Base-by-base conservation (phyloP, 2,329 filamentous ascomycete species). In the Pseudogymnoascus sp. region DNA sequence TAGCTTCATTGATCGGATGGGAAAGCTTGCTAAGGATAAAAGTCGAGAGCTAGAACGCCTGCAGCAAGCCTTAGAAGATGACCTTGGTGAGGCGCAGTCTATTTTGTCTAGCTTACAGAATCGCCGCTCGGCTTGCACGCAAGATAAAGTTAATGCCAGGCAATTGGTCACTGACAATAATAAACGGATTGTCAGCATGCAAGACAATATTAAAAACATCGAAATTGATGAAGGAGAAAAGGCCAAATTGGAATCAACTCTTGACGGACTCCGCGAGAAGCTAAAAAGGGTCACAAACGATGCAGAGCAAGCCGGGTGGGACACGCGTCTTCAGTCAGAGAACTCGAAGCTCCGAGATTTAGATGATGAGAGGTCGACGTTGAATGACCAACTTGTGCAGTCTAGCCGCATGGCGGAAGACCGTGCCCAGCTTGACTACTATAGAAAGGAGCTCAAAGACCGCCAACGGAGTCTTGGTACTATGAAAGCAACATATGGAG, bases 171-270 rank as follows among this genome's bases (percentile, higher is more conserved):
- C 77, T 0, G 74, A 78, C 5, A 91, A 94, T 65, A 90, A 95
- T 62, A 84, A 81, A 68, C 88, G 88, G 59, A 82, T 86, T 5
- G 74, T 74, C 3, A 74, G 76, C 0, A 77, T 92, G 33, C 89
- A 95, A 68, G 79, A 76, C 52, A 83, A 88, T 30, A 77, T 90
- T 30, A 80, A 86, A 66, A 77, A 78, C n/a, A 86, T 99, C 60
- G 81, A 88, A 34, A 80, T 92, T 28, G 92, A 99, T 66, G 92
- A 97, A 74, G 92, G 92, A 3, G 82, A 83, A 30, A 89, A 90
- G 71, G 88, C 88, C 23, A 78, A 89, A 3, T 78, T 96, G 5
- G 87, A 94, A 67, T 82, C 85, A 13, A 85, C 87, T 59, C 81
- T 89, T 56, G 81, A 83, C 35, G 88, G 94, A 37, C 79, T 89